Conservation (phyloP, 2,329 filamentous ascomycete genomes). For the Aspergillus proliferans region DNA sequence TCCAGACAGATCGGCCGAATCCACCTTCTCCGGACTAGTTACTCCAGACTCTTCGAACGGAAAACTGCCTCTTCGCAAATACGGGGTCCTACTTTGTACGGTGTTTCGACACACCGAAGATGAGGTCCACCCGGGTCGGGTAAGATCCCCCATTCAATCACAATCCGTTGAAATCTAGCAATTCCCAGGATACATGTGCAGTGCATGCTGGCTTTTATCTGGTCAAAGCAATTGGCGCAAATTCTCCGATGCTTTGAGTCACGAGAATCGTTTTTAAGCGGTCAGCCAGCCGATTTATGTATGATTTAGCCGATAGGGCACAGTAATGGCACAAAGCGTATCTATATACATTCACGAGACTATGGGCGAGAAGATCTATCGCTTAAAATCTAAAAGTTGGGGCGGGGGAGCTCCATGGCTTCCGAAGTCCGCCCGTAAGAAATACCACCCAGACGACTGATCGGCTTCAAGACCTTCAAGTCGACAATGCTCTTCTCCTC, state of each 20-base stretch:
- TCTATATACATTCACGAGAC: neutral
- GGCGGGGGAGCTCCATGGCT: constrained; percentile 59
- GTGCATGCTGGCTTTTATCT: no score
- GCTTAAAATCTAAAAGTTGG: constrained; percentile 14
- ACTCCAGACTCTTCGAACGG: neutral
- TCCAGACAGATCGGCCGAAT: neutral
- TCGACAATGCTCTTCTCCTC: constrained; percentile 69
- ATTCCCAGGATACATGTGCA: no score
- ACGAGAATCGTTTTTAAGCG: neutral
- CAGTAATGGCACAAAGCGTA: no score
- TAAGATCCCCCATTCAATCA: neutral
- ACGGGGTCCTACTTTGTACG: no score
- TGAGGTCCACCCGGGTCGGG: neutral
- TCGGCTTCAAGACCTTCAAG: constrained; percentile 66
- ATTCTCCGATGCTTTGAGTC: no score
- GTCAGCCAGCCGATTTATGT: neutral
- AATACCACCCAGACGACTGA: constrained; percentile 78
- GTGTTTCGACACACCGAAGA: neutral
- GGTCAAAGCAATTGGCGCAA: neutral
- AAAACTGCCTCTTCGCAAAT: neutral
- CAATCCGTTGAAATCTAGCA: neutral
- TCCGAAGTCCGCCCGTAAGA: constrained; percentile 69
- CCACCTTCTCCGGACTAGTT: neutral
- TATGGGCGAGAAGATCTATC: neutral
- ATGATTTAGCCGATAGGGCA: no score